Conservation (phyloP, 1,139 yeast genomes). For the Saccharomyces hybrid region DNA sequence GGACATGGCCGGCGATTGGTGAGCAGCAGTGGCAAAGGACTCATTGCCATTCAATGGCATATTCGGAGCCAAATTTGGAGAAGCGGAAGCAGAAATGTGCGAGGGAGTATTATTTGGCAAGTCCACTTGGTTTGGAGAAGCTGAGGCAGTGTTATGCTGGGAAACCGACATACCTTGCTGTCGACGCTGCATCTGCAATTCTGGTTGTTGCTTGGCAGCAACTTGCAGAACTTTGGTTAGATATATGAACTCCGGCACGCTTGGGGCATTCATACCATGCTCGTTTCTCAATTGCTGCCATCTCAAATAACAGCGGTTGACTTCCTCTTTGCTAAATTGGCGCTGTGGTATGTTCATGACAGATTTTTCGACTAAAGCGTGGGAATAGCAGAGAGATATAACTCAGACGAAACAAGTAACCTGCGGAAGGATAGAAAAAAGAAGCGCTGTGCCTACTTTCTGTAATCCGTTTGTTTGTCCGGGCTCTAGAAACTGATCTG, state of each 20-base stretch:
- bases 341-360: constrained; percentile 28
- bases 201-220: constrained; percentile 44
- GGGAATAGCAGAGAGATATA: background rate
- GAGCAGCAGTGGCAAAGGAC: background rate
- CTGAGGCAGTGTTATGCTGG: background rate
- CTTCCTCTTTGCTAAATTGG: constrained; percentile 30
- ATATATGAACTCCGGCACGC: constrained; percentile 56
- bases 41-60: background rate
- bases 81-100: background rate
- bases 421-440: too few relatives aligned
- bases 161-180: constrained; percentile 8
- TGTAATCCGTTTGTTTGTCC: background rate
- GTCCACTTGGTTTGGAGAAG: background rate
- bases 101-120: background rate
- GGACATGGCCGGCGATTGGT: background rate
- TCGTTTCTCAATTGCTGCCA: constrained; percentile 58
- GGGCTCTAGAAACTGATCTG: too few relatives aligned
- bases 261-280: constrained; percentile 56
- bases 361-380: background rate
- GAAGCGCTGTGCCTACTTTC: too few relatives aligned
- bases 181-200: constrained; percentile 26
- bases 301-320: constrained; percentile 36
- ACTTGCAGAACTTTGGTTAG: constrained; percentile 48
- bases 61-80: background rate
- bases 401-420: background rate